phyloP scores from a whole-genome alignment of 495 filamentous ascomycete species.

The Hypoxylon rickii region DNA sequence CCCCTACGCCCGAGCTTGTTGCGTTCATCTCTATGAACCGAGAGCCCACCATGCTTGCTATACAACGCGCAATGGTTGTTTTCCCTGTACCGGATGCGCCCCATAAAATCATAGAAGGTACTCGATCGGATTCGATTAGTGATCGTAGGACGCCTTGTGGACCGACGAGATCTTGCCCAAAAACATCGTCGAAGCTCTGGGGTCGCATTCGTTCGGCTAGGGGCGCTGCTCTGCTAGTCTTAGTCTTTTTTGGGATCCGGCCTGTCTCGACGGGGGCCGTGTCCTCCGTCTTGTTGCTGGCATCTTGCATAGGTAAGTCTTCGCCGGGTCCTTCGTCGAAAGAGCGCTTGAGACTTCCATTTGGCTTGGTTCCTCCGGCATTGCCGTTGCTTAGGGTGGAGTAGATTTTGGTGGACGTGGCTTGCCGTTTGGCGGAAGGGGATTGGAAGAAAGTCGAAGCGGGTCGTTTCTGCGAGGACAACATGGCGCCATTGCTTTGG shows the following conservation, averaged over 20 bases:
- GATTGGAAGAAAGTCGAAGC: conserved; percentile 81
- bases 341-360: conserved; percentile 44
- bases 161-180: conserved; percentile 90
- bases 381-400: conserved; percentile 36
- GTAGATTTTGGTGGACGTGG: conserved; percentile 28
- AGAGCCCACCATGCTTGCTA: conserved; percentile 77
- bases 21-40: conserved; percentile 97
- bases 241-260: conserved; percentile 61
- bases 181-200: conserved; percentile 78
- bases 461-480: conserved; percentile 52
- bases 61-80: conserved; percentile 93
- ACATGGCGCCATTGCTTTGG: conserved; percentile 51
- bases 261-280: conserved; percentile 22
- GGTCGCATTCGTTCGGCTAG: conserved; percentile 95
- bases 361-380: conserved; percentile 23
- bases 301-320: conserved; percentile 30
- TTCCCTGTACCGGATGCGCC: conserved; percentile 91
- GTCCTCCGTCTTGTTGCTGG: conserved; percentile 24
- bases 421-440: conserved; percentile 60
- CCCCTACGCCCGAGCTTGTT: conserved; percentile 85
- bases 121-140: conserved; percentile 83
- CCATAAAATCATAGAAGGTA: conserved; percentile 97
- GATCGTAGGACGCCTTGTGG: conserved; percentile 80
- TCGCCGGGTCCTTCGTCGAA: conserved; percentile 51
- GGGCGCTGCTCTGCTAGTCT: conserved; percentile 73